Evolutionary conservation across 208 protist genomes (phyloP), one percentile per base, ranked within the genome.

Genomic region (Leishmania guyanensis): DNA sequence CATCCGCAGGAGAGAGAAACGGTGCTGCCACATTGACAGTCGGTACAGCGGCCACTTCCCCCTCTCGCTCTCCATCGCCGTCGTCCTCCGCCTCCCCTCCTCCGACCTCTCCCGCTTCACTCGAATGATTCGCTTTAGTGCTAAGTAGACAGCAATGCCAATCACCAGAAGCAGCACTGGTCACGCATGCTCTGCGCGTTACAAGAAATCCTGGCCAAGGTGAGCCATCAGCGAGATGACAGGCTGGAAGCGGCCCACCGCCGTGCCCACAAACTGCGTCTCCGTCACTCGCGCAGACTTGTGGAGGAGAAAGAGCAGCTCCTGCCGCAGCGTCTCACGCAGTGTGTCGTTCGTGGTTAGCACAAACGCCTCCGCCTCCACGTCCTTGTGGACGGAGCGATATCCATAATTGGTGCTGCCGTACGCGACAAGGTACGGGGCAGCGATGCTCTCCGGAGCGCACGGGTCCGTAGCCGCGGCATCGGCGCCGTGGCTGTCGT

Each of bases 351-450:
- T 87, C 20, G 81, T 81, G 14, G 93, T 96, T 74, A 91, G 88
- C 29, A 98, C 70, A 73, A 96, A 89, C 60, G 81, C 87, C 81
- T 93, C 88, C 50, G 87, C 83, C 89, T 98, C 95, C 26, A 98
- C 86, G 73, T 98, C 95, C 66, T 92, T 94, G 81, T 95, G 88
- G 1, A 94, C 91, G 36, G 91, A 95, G 69, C 95, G 95, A 79
- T 93, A 90, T 14, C 95, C 93, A 68, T 96, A 96, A 88, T 98
- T 98, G 69, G 92, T 96, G 86, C 93, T 97, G 77, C 95, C 93
- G 85, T 96, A 93, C 8, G 92, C 86, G 16, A 94, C 91, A n/a
- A 95, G 78, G 77, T 93, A 93, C 48, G 90, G 91, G n/a, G 84
- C 73, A 8, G 82, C 80, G 51, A 90, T 87, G 22, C 60, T 65